These are phyloP conservation scores for Penicillium frequentans DNA, from an alignment of 2,329 filamentous ascomycete species.

Conservation along the genomic window DNA sequence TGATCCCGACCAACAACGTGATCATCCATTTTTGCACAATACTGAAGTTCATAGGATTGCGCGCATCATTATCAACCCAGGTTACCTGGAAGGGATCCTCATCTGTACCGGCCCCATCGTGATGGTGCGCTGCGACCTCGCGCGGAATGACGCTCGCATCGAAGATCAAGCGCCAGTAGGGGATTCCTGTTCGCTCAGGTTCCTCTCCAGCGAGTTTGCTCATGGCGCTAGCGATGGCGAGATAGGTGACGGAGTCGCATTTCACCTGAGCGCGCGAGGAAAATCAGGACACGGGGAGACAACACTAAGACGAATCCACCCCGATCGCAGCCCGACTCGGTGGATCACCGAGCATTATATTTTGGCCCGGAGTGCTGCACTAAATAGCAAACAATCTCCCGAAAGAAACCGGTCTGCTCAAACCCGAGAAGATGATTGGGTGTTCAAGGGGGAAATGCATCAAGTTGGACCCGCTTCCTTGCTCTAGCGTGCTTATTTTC, in stretches of 20 bases:
- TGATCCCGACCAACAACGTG: slow-evolving; percentile 28
- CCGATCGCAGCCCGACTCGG: not conserved
- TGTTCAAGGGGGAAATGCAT: not conserved
- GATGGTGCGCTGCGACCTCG: not conserved
- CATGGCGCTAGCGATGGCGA: not conserved
- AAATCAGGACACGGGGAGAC: not conserved
- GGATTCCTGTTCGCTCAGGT: not conserved
- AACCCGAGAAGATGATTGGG: not conserved
- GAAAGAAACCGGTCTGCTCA: not conserved
- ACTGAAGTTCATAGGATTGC: slow-evolving; percentile 12
- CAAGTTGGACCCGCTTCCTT: not conserved
- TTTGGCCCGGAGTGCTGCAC: not conserved
- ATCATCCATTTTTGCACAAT: slow-evolving; percentile 30
- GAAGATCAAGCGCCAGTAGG: slow-evolving; percentile 6
- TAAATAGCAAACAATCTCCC: not conserved
- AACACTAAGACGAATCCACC: not conserved
- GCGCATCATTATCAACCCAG: slow-evolving; percentile 6
- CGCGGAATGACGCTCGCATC: slow-evolving; percentile 3
- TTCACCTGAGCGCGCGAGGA: not conserved
- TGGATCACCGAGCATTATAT: not conserved
- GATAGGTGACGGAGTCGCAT: not conserved
- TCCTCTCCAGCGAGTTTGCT: not conserved
- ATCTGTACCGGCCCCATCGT: slow-evolving; percentile 10
- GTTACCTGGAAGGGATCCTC: slow-evolving; percentile 11
- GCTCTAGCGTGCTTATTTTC: not conserved